Base-by-base conservation (phyloP, 257 asterid genomes). In the Rauvolfia tetraphylla region DNA sequence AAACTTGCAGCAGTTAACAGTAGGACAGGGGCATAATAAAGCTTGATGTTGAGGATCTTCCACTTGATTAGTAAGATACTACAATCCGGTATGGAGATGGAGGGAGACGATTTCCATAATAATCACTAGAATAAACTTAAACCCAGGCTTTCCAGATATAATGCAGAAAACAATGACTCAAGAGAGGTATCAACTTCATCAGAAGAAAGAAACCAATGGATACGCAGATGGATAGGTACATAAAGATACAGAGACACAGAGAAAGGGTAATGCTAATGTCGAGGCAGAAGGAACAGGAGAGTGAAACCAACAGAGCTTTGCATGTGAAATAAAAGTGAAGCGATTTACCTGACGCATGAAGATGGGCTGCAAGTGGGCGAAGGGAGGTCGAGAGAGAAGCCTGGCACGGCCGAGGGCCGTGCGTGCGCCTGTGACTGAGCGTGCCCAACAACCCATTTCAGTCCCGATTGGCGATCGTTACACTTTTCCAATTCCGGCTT, bases 341-440 rank as follows among this genome's bases (percentile, higher is more conserved):
- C 13, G 20, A 14, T 36, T 12, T 58, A 79, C 82, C 82, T 73
- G 82, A 42, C 82, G 78, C n/a, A 41, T 57, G 74, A 56, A 79
- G 62, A 42, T 65, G 22, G 62, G 3, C 20, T 34, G 13, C 71
- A 29, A 13, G 68, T 17, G 48, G 0, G 71, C 6, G 33, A 31
- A 33, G 31, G 53, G 66, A 3, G 22, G 1, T 1, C 75, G 53
- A 63, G 29, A 33, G 6, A 7, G 38, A 7, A 33, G 53, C 59
- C 71, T 10, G 71, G 20, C 18, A 31, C 38, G 34, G 42, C 53
- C 39, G 48, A 71, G 14, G 18, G 75, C 54, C 54, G 59, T 31
- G 56, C 68, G 36, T 23, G 17, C 39, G 20, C 67, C 67, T 34
- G 4, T 34, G 17, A 34, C 46, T 49, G 15, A 22, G 42, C 62